A percentile compares a stretch with the other conserved stretches of the same genome.
Conservation (phyloP, 192 early-diverging fungal genomes). For the Coemansia sp. region DNA sequence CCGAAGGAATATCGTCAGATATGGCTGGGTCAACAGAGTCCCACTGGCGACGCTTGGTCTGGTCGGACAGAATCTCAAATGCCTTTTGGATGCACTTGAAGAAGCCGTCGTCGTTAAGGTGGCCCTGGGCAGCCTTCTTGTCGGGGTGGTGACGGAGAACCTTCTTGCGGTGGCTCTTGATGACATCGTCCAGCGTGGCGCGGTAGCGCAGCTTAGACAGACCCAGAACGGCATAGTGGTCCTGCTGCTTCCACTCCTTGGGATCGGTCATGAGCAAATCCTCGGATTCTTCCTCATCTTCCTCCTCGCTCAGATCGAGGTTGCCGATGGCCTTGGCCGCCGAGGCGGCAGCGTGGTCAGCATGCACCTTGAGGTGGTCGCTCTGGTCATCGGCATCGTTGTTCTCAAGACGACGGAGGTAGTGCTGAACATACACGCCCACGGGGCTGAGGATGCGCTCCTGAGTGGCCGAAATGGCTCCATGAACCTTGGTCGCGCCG, state of each 20-base stretch:
- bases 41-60: slow-evolving; percentile 87
- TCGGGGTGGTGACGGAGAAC: slow-evolving; percentile 99
- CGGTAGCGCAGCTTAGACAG: slow-evolving; percentile 84
- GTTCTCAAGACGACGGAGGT: slow-evolving; percentile 37
- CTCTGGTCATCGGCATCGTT: slow-evolving; percentile 8
- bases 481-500: slow-evolving; percentile 33
- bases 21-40: slow-evolving; percentile 95
- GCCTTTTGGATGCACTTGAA: slow-evolving; percentile 99
- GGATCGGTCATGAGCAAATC: slow-evolving; percentile 82
- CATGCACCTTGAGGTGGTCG: slow-evolving; percentile 42
- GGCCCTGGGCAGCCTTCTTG: slow-evolving; percentile 87
- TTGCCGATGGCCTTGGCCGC: slow-evolving; percentile 53
- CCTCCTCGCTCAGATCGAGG: slow-evolving; percentile 63
- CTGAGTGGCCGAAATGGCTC: slow-evolving; percentile 18
- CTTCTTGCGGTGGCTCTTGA: slow-evolving; percentile 84
- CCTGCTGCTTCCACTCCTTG: slow-evolving; percentile 95
- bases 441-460: slow-evolving; percentile 44
- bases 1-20: slow-evolving; percentile 70
- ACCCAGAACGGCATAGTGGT: slow-evolving; percentile 96
- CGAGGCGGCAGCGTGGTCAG: slow-evolving; percentile 35
- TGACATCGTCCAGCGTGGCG: slow-evolving; percentile 94
- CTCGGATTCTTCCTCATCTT: slow-evolving; percentile 83
- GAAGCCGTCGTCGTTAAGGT: slow-evolving; percentile 90
- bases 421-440: slow-evolving; percentile 56
- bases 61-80: slow-evolving; percentile 91